phyloP scores from a whole-genome alignment of 495 filamentous ascomycete genomes.

The Chaetomium fimeti region DNA sequence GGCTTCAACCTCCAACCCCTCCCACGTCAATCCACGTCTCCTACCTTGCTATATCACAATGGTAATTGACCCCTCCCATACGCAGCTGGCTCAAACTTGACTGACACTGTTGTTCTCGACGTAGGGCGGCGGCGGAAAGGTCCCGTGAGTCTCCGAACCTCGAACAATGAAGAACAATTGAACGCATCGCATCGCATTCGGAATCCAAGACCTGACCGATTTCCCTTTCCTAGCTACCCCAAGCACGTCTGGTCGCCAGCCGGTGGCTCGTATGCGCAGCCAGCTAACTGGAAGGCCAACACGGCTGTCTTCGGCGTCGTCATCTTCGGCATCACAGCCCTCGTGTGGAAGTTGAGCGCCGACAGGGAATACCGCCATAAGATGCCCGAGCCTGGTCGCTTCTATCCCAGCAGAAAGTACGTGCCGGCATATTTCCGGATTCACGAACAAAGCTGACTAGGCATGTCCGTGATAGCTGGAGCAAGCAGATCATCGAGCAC shows the following conservation, averaged over 20 bases:
- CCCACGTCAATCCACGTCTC: constrained; percentile 23
- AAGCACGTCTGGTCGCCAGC: constrained; percentile 99
- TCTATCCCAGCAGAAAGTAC: constrained; percentile 95
- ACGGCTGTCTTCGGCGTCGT: constrained; percentile 77
- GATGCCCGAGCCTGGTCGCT: constrained; percentile 83
- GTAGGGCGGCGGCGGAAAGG: constrained; percentile 75
- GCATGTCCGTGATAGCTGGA: constrained; percentile 64
- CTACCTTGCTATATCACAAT: constrained; percentile 31
- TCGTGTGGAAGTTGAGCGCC: constrained; percentile 78
- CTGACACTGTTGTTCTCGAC: constrained; percentile 39
- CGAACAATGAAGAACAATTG: constrained; percentile 20
- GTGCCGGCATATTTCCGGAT: constrained; percentile 37
- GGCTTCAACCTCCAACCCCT: constrained; percentile 13
- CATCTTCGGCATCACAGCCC: constrained; percentile 69
- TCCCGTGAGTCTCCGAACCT: constrained; percentile 67
- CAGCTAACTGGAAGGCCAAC: constrained; percentile 90
- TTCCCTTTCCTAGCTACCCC: constrained; percentile 66
- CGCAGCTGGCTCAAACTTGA: constrained; percentile 12
- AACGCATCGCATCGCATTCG: constrained; percentile 14
- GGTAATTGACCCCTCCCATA: constrained; percentile 25
- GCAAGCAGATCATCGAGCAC: constrained; percentile 84
- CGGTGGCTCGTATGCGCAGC: constrained; percentile 95
- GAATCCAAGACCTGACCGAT: constrained; percentile 14
- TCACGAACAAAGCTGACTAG: constrained; percentile 12
- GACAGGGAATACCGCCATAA: constrained; percentile 73